Evolutionary conservation across 257 asterid genomes (phyloP).

Genomic region (Oldenlandia corymbosa): DNA sequence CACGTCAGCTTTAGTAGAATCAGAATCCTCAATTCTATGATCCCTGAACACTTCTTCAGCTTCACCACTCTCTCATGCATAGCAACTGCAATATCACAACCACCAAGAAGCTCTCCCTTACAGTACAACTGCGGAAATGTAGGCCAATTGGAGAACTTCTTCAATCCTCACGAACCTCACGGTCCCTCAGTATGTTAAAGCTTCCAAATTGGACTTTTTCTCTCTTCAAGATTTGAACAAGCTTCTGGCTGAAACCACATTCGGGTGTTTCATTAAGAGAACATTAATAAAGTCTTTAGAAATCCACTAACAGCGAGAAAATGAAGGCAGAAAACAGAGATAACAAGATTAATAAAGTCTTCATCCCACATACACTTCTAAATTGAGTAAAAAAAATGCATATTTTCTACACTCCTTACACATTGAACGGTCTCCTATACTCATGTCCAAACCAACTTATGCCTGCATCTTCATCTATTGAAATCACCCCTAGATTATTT

Average conservation of each 20-base stretch:
- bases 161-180: conserved; percentile 80
- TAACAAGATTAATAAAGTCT: too few species aligned
- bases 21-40: conserved; percentile 40
- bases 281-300: not conserved
- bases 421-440: too few species aligned
- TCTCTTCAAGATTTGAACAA: conserved; percentile 74
- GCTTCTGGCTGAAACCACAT: conserved; percentile 91
- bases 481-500: too few species aligned
- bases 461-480: too few species aligned
- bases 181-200: conserved; percentile 70
- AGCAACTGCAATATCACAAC: conserved; percentile 71
- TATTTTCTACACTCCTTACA: too few species aligned
- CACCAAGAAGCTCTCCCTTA: conserved; percentile 97
- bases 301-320: not conserved
- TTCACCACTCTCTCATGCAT: conserved; percentile 93
- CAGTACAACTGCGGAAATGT: conserved; percentile 92
- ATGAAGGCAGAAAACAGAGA: not conserved
- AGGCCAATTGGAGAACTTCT: conserved; percentile 92
- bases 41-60: conserved; percentile 62
- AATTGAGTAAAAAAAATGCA: too few species aligned
- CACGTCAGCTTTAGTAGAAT: conserved; percentile 30
- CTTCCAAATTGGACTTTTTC: conserved; percentile 81
- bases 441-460: too few species aligned
- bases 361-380: too few species aligned
- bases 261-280: conserved; percentile 66